These are phyloP conservation scores for Syncephalis plumigaleata DNA, from an alignment of 371 early-diverging fungal genomes.

Conservation along the genomic window DNA sequence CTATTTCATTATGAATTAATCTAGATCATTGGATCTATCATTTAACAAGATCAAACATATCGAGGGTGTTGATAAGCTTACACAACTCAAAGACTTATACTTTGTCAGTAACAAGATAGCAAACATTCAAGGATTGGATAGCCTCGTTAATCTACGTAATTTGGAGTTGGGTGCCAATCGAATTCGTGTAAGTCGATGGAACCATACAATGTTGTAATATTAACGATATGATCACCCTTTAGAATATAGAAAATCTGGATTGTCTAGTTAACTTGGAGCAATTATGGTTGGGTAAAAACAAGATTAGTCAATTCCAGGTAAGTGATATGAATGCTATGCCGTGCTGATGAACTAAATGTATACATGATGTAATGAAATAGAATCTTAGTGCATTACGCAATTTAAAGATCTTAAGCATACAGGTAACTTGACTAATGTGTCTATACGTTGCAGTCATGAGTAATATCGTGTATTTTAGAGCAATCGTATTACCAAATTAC, in stretches of 20 bases:
- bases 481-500: conserved; percentile 58
- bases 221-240: not conserved
- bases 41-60: conserved; percentile 78
- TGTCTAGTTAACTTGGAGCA: conserved; percentile 56
- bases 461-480: conserved; percentile 16
- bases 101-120: conserved; percentile 75
- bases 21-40: conserved; percentile 69
- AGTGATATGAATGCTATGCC: not conserved
- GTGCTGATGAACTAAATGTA: not conserved
- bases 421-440: conserved; percentile 14
- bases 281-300: conserved; percentile 95
- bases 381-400: conserved; percentile 23
- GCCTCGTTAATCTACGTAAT: conserved; percentile 44
- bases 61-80: conserved; percentile 33
- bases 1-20: not conserved
- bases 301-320: conserved; percentile 68
- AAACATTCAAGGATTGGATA: conserved; percentile 50
- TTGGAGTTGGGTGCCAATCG: conserved; percentile 91
- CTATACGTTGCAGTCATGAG: not conserved
- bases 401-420: conserved; percentile 68
- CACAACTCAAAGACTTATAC: conserved; percentile 40
- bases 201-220: not conserved
- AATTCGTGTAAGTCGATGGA: conserved; percentile 40
- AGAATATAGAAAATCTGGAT: conserved; percentile 72
- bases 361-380: conserved; percentile 4